phyloP scores from a whole-genome alignment of 2,329 filamentous ascomycete genomes.

The Sclerotinia nivalis region DNA sequence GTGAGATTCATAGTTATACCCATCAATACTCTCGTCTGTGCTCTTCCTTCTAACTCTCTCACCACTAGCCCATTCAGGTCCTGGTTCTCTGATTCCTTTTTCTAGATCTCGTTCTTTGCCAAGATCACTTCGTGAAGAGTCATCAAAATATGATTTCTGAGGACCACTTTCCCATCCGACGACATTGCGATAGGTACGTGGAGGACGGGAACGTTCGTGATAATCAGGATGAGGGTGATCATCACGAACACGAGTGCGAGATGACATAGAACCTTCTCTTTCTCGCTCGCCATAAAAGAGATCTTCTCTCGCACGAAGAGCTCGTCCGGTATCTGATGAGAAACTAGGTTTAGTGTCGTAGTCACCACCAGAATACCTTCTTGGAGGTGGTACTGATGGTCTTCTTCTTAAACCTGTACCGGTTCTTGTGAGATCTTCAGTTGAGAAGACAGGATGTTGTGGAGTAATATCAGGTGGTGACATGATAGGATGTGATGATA shows the following conservation, averaged over 20 bases:
- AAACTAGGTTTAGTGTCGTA: slow-evolving; percentile 19
- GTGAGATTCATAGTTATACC: slow-evolving; percentile 34
- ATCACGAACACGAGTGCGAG: slow-evolving; percentile 2
- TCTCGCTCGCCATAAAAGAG: slow-evolving; percentile 9
- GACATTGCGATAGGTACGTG: slow-evolving; percentile 34
- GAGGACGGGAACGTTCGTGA: slow-evolving; percentile 35
- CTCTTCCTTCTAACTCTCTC: slow-evolving; percentile 24
- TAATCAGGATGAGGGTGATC: slow-evolving; percentile 32
- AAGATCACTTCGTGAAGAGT: slow-evolving; percentile 24
- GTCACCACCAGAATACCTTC: slow-evolving; percentile 15
- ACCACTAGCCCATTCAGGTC: slow-evolving; percentile 13
- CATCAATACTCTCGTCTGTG: slow-evolving; percentile 34
- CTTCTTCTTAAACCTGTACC: slow-evolving; percentile 15
- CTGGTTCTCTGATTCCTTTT: slow-evolving; percentile 2
- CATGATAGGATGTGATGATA: slow-evolving; percentile 20
- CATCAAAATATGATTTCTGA: slow-evolving; percentile 34
- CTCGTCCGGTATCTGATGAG: slow-evolving; percentile 5
- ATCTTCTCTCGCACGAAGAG: slow-evolving; percentile 18
- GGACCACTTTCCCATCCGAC: slow-evolving; percentile 25
- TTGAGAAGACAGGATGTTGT: slow-evolving; percentile 17
- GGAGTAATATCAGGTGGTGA: slow-evolving; percentile 1
- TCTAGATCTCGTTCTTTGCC: slow-evolving; percentile 31
- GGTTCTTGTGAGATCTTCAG: slow-evolving; percentile 17
- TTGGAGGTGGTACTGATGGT: slow-evolving; percentile 11
- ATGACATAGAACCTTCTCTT: slow-evolving; percentile 16